phyloP scores from a whole-genome alignment of 2,329 filamentous ascomycete genomes.

The Aspergillus unguis region DNA sequence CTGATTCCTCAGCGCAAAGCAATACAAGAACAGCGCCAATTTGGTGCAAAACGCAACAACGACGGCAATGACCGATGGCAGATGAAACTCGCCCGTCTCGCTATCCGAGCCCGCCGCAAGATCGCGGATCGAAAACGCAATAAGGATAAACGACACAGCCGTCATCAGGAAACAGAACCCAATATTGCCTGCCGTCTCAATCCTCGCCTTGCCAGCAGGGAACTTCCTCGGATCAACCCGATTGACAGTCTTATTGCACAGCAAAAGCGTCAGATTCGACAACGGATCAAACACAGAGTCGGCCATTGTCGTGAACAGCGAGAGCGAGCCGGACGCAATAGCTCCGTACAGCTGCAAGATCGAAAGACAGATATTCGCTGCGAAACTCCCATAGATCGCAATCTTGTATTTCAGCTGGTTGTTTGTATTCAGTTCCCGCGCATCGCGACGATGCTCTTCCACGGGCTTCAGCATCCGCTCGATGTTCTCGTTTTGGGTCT shows the following conservation, averaged over 20 bases:
- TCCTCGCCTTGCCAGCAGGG: conserved; percentile 85
- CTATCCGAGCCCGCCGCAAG: conserved; percentile 52
- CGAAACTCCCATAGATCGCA: conserved; percentile 65
- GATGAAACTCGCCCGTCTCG: conserved; percentile 64
- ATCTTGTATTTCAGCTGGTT: conserved; percentile 67
- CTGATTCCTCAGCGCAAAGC: conserved; percentile 83
- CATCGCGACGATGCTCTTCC: conserved; percentile 81
- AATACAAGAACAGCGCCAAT: conserved; percentile 80
- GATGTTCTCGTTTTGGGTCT: conserved; percentile 88
- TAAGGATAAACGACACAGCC: conserved; percentile 83
- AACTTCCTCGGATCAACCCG: conserved; percentile 82
- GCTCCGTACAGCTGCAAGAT: conserved; percentile 86
- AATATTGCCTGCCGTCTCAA: conserved; percentile 95
- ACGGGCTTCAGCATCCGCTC: conserved; percentile 87
- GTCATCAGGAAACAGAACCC: conserved; percentile 96
- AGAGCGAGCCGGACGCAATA: conserved; percentile 80
- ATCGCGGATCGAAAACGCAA: conserved; percentile 78
- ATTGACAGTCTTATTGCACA: conserved; percentile 83
- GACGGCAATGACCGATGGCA: conserved; percentile 83
- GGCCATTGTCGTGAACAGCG: conserved; percentile 95
- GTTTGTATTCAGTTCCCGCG: conserved; percentile 73
- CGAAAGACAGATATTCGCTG: conserved; percentile 75
- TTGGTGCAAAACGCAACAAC: conserved; percentile 82
- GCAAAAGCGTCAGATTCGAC: conserved; percentile 81
- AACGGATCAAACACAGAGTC: conserved; percentile 91